These are phyloP conservation scores for Fraxinus pennsylvanica DNA, from an alignment of 257 asterid species.

Conservation along the genomic window DNA sequence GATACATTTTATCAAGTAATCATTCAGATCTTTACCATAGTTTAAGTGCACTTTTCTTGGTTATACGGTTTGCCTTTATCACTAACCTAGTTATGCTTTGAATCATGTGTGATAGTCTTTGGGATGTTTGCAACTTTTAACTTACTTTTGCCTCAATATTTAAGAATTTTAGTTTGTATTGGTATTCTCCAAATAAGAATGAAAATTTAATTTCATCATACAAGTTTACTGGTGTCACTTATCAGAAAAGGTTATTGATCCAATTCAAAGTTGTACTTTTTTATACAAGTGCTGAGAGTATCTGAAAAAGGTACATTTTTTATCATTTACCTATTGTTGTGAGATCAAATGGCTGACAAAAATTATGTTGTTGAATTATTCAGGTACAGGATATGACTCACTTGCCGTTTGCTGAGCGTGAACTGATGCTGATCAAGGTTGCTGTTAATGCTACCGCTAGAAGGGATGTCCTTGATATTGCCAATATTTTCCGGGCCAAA, in stretches of 20 bases:
- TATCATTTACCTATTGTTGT: not conserved
- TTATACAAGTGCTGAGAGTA: not conserved
- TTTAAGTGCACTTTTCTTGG: not conserved
- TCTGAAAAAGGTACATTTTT: not conserved
- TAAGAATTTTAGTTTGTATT: not conserved
- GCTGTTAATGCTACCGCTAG: slow-evolving; percentile 82
- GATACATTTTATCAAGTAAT: not conserved
- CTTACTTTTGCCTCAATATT: not conserved
- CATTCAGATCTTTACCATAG: not conserved
- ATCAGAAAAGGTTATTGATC: not conserved
- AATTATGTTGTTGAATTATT: slow-evolving; percentile 16
- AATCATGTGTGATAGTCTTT: not conserved
- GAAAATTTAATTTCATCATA: not conserved
- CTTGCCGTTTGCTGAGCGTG: slow-evolving; percentile 90
- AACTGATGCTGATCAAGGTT: slow-evolving; percentile 80
- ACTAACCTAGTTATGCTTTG: not conserved
- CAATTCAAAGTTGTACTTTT: not conserved
- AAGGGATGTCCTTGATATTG: slow-evolving; percentile 89
- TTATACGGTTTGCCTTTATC: not conserved
- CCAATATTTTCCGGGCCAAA: slow-evolving; percentile 81
- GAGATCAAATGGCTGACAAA: slow-evolving; percentile 18
- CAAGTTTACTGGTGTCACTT: not conserved
- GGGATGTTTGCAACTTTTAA: not conserved
- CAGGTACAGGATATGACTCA: slow-evolving; percentile 81
- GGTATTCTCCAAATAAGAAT: not conserved